Evolutionary conservation across 169 alveolate species (phyloP).

Genomic region (Eimeria necatrix): DNA sequence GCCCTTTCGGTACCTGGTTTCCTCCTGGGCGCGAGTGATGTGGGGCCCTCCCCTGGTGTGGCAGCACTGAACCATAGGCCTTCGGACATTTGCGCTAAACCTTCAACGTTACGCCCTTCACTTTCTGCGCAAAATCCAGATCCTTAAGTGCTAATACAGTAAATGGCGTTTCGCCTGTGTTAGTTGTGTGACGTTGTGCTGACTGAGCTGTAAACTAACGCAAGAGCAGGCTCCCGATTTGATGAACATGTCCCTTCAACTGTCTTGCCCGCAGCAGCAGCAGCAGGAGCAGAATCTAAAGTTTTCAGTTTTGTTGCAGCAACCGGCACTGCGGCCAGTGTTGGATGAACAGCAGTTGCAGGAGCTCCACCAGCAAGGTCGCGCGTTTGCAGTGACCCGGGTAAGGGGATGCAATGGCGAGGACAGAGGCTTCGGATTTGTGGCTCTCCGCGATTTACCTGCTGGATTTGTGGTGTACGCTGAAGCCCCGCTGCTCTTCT

Average conservation of each 20-base stretch:
- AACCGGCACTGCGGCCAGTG: slow-evolving; percentile 41
- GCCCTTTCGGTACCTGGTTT: no score
- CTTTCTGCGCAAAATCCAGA: no score
- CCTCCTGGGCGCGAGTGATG: background rate
- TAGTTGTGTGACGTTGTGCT: no score
- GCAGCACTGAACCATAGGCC: background rate
- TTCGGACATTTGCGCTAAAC: background rate
- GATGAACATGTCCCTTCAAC: slow-evolving; percentile 1
- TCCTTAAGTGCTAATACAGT: no score
- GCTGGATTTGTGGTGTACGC: slow-evolving; percentile 52
- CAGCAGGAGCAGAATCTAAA: background rate
- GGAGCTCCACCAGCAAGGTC: slow-evolving; percentile 58
- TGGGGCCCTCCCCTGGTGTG: background rate
- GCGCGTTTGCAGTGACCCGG: slow-evolving; percentile 59
- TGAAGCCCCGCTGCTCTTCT: slow-evolving; percentile 31
- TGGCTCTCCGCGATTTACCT: slow-evolving; percentile 41
- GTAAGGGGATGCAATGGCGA: slow-evolving; percentile 35
- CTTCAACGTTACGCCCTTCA: background rate
- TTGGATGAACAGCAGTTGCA: slow-evolving; percentile 37
- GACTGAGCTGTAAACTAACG: no score
- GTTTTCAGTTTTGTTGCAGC: slow-evolving; percentile 53
- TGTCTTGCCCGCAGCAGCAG: background rate
- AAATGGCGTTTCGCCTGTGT: no score
- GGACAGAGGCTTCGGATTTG: slow-evolving; percentile 63
- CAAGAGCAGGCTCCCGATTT: background rate